A percentile compares a stretch with the other conserved stretches of the same genome.
phyloP scores from a whole-genome alignment of 2,329 filamentous ascomycete species.

The Xylariales sp. region DNA sequence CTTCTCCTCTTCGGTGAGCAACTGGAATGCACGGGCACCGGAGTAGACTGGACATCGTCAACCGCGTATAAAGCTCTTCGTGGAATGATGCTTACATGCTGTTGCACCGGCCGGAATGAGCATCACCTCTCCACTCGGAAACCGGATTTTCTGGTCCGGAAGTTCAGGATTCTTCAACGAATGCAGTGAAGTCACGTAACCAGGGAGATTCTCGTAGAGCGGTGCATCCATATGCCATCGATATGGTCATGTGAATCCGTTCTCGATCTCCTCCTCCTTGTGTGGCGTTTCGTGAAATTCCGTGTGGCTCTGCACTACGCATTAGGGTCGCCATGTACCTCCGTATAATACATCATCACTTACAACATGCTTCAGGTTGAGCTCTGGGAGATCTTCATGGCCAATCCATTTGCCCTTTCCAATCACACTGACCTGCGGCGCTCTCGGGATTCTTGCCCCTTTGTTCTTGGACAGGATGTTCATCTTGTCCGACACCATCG shows the following conservation, averaged over 20 bases:
- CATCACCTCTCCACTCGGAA: neutral
- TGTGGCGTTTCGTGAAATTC: neutral
- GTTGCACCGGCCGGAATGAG: neutral
- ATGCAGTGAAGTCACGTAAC: neutral
- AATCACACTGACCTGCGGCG: conserved; percentile 5
- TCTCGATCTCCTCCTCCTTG: neutral
- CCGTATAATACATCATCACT: too few relatives aligned
- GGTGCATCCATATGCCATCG: neutral
- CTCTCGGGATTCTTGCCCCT: neutral
- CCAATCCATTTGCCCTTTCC: conserved; percentile 1
- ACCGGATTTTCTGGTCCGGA: neutral
- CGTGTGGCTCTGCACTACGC: neutral
- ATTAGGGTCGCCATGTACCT: too few relatives aligned
- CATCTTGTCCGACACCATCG: neutral
- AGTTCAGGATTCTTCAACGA: neutral
- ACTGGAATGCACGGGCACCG: conserved; percentile 2
- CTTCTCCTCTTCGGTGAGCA: neutral
- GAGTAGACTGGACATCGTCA: neutral
- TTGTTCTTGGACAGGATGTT: conserved; percentile 2
- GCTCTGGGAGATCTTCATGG: neutral
- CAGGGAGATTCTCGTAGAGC: neutral
- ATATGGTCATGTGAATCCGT: neutral
- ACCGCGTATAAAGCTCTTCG: neutral
- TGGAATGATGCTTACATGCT: neutral
- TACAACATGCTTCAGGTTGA: conserved; percentile 5